phyloP scores from a whole-genome alignment of 1,139 yeast species.

The Suzukiozyma palmioleophila region DNA sequence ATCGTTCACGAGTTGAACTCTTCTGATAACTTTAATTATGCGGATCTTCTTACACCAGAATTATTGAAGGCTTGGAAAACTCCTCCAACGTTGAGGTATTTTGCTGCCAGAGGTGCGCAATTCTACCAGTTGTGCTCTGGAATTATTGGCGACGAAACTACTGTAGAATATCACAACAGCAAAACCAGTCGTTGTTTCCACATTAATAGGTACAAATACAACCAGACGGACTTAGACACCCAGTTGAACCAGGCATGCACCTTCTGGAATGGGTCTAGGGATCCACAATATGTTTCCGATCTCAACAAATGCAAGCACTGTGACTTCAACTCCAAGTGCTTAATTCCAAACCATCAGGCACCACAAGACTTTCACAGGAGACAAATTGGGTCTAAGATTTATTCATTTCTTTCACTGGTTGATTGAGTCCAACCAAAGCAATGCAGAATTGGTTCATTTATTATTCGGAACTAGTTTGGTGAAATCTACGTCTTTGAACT shows the following conservation, averaged over 20 bases:
- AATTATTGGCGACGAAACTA: slow-evolving; percentile 30
- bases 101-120: slow-evolving; percentile 54
- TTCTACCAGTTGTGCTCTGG: slow-evolving; percentile 33
- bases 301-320: slow-evolving; percentile 48
- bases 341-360: slow-evolving; percentile 22
- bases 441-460: too few relatives aligned
- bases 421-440: too few relatives aligned
- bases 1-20: slow-evolving; percentile 9
- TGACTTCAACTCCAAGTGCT: slow-evolving; percentile 39
- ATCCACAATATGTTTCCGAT: slow-evolving; percentile 37
- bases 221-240: slow-evolving; percentile 18
- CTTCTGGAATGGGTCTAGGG: slow-evolving; percentile 54
- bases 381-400: slow-evolving; percentile 13
- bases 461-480: slow-evolving; percentile 7
- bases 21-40: slow-evolving; percentile 15
- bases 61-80: slow-evolving; percentile 40
- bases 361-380: slow-evolving; percentile 2
- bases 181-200: slow-evolving; percentile 31
- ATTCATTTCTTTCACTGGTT: slow-evolving; percentile 10
- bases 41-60: slow-evolving; percentile 9
- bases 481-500: slow-evolving; percentile 7
- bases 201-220: slow-evolving; percentile 32
- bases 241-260: slow-evolving; percentile 30
- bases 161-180: slow-evolving; percentile 51
- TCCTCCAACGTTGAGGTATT: slow-evolving; percentile 53